These are phyloP conservation scores for Fusarium heterosporum DNA, from an alignment of 2,329 filamentous ascomycete species.

Conservation along the genomic window DNA sequence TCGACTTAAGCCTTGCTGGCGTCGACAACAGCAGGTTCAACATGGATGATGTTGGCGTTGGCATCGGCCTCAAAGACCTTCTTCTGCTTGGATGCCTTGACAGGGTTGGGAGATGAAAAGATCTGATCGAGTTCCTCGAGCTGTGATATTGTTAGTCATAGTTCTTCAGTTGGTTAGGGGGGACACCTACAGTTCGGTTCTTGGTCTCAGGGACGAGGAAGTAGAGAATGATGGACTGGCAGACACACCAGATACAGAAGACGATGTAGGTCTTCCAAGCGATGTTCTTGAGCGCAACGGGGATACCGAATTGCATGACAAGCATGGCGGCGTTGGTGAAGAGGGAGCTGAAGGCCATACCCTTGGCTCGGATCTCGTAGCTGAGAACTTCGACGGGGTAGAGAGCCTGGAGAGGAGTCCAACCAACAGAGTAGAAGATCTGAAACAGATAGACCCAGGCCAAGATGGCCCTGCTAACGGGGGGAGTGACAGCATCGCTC, in stretches of 20 bases:
- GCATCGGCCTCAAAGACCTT: constrained; percentile 39
- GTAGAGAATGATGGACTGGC: constrained; percentile 58
- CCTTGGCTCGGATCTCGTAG: constrained; percentile 67
- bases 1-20: constrained; percentile 3
- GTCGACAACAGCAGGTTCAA: constrained; percentile 16
- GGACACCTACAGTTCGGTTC: constrained; percentile 59
- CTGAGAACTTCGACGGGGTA: constrained; percentile 66
- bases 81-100: constrained; percentile 39
- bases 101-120: constrained; percentile 37
- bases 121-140: constrained; percentile 44
- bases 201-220: constrained; percentile 65
- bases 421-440: constrained; percentile 57
- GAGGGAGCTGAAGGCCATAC: constrained; percentile 63
- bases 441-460: constrained; percentile 56
- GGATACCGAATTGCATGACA: constrained; percentile 58
- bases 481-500: constrained; percentile 43
- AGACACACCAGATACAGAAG: constrained; percentile 59
- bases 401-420: constrained; percentile 54
- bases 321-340: constrained; percentile 55
- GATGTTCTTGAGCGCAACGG: constrained; percentile 61
- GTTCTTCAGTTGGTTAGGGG: accelerated
- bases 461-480: constrained; percentile 58
- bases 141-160: not conserved
- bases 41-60: constrained; percentile 35
- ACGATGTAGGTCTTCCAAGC: constrained; percentile 67